Percentiles rank a stretch among this genome's conserved stretches.
These are phyloP conservation scores for Pyrenula aspistea DNA, from an alignment of 495 filamentous ascomycete genomes.

Conservation along the genomic window DNA sequence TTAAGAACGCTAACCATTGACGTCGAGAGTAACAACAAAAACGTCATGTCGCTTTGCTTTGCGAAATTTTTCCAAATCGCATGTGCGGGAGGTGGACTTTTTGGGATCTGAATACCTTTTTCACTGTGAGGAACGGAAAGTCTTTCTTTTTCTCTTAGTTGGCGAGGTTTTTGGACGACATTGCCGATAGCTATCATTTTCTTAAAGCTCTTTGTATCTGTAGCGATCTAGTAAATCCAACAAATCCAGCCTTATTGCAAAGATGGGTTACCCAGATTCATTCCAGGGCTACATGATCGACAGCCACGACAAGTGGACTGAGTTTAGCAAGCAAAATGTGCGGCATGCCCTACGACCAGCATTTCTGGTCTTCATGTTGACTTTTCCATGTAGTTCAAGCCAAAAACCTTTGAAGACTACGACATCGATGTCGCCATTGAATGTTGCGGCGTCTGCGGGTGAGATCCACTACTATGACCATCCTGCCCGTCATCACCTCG, in stretches of 20 bases:
- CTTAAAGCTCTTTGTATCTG: too few species aligned
- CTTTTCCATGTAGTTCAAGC: conserved; percentile 43
- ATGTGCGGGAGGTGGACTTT: too few species aligned
- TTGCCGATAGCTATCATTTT: neutral
- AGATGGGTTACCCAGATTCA: conserved; percentile 68
- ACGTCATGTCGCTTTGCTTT: neutral
- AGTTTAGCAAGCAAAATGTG: conserved; percentile 56
- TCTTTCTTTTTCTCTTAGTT: neutral
- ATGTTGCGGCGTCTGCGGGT: conserved; percentile 65
- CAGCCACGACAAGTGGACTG: conserved; percentile 42
- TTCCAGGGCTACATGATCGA: conserved; percentile 65
- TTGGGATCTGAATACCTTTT: neutral
- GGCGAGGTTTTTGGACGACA: neutral
- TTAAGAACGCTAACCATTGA: neutral
- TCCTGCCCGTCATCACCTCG: neutral
- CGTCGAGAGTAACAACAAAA: neutral
- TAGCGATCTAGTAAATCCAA: too few species aligned
- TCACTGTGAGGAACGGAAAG: neutral
- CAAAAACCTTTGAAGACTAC: conserved; percentile 64
- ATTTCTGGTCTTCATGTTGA: conserved; percentile 5
- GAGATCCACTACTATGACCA: neutral
- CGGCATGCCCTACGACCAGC: too few species aligned
- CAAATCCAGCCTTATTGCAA: conserved; percentile 8
- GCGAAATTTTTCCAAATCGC: neutral
- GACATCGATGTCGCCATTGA: conserved; percentile 66